A percentile compares a stretch with the other conserved stretches of the same genome.
Conservation (phyloP, 257 asterid genomes). For the Lavandula angustifolia region DNA sequence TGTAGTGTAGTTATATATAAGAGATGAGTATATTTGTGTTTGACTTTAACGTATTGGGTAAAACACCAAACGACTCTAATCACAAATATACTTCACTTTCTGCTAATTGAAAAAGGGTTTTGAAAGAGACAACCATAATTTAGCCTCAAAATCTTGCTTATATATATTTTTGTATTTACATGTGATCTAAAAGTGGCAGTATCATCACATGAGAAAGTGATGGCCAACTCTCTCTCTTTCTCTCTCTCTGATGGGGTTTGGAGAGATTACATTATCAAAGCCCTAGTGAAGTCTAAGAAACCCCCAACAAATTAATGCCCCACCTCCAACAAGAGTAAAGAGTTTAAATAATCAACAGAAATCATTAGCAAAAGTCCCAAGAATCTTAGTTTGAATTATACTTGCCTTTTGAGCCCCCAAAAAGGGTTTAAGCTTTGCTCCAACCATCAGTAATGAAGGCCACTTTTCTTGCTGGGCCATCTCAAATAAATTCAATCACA, state of each 20-base stretch:
- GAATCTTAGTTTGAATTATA: conserved; percentile 37
- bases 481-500: background rate
- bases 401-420: conserved; percentile 7
- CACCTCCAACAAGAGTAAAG: conserved; percentile 40
- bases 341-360: too few species aligned
- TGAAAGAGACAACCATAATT: conserved; percentile 39
- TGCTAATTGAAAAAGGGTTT: conserved; percentile 17
- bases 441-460: background rate
- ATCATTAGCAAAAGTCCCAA: conserved; percentile 32
- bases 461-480: background rate
- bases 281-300: conserved; percentile 39
- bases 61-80: too few species aligned
- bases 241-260: conserved; percentile 38
- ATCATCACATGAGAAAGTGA: conserved; percentile 63
- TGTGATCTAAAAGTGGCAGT: conserved; percentile 5
- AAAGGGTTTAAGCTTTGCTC: background rate
- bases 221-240: conserved; percentile 43
- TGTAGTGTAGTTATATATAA: too few species aligned
- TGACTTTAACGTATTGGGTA: too few species aligned
- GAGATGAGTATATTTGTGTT: too few species aligned
- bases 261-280: conserved; percentile 48
- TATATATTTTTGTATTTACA: background rate
- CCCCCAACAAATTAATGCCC: conserved; percentile 60
- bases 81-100: conserved; percentile 25
- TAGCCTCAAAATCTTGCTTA: conserved; percentile 31